Evolutionary conservation across 2,329 filamentous ascomycete genomes (phyloP).

Genomic region (Colletotrichum godetiae): DNA sequence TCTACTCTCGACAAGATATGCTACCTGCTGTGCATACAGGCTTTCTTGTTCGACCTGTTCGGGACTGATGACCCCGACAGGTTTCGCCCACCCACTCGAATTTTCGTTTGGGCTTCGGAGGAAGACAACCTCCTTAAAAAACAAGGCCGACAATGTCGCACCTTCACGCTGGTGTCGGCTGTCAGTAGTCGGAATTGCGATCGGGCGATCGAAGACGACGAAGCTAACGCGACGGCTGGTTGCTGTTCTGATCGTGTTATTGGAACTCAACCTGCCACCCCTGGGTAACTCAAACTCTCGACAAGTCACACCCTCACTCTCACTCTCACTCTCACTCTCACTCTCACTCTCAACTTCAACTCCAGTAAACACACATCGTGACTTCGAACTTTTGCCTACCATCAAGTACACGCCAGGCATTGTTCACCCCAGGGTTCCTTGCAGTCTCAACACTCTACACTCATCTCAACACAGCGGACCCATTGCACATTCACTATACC

Average conservation of each 20-base stretch:
- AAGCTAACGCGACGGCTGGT: constrained; percentile 16
- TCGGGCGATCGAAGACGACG: constrained; percentile 16
- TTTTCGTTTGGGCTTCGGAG: not conserved
- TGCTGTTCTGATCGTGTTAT: not conserved
- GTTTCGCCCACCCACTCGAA: not conserved
- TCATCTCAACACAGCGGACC: not conserved
- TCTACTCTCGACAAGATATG: not conserved
- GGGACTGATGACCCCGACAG: not conserved
- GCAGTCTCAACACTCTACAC: not conserved
- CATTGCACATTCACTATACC: not conserved
- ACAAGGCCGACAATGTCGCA: constrained; percentile 13
- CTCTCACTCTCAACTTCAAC: not conserved
- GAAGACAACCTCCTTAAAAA: constrained; percentile 19
- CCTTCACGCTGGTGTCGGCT: constrained; percentile 20
- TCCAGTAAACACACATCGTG: not conserved
- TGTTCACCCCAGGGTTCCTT: not conserved
- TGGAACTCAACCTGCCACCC: not conserved
- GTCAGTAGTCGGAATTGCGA: constrained; percentile 10
- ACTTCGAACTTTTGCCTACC: not conserved
- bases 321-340: not conserved
- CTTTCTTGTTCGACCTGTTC: not conserved
- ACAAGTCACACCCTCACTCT: not conserved
- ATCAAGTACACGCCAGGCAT: not conserved
- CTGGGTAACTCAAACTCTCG: not conserved
- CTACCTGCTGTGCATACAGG: not conserved